Evolutionary conservation across 306 rosid genomes (phyloP), one percentile per base, ranked within the genome.

Genomic region (Nissolia schottii): DNA sequence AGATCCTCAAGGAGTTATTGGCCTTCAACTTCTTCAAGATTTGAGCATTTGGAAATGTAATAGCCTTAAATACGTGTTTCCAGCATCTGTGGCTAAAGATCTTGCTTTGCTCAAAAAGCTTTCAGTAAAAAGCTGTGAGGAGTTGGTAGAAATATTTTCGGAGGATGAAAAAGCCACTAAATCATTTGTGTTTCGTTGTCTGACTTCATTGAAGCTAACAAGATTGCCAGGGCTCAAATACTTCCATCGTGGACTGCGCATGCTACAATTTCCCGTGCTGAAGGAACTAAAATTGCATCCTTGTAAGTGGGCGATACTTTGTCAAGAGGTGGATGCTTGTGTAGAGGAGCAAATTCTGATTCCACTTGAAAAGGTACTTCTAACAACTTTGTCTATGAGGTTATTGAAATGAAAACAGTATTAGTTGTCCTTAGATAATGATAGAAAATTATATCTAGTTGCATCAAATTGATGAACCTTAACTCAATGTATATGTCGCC

Each of bases 51-150:
- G 7, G 0, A 0, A 12, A 0, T 72, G 77, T 31, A 1, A n/a
- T 8, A 43, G 35, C 32, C 77, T 72, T n/a, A 54, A 19, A 56
- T 25, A 38, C 24, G 22, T 78, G 8, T 77, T 81, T 69, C 84
- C 83, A 20, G 43, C 63, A 64, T 37, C 46, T 1, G 20, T 27
- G 18, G 72, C 65, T 13, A 51, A 63, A 40, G 80, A 31, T 24
- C 43, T 51, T 5, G 19, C 23, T 9, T 29, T 18, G 24, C 73
- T 74, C 16, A 14, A 55, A 67, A 8, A 4, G 5, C 60, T 75
- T 54, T 0, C 0, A 2, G 38, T 75, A 37, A 19, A 0, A 3
- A 0, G 5, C 5, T 75, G 74, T 50, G 0, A 2, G 12, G 24
- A 37, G 11, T 53, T 75, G 27, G 74, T 18, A 16, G 31, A 70